phyloP scores from a whole-genome alignment of 192 early-diverging fungal species.

The Phlyctochytrium bullatum region DNA sequence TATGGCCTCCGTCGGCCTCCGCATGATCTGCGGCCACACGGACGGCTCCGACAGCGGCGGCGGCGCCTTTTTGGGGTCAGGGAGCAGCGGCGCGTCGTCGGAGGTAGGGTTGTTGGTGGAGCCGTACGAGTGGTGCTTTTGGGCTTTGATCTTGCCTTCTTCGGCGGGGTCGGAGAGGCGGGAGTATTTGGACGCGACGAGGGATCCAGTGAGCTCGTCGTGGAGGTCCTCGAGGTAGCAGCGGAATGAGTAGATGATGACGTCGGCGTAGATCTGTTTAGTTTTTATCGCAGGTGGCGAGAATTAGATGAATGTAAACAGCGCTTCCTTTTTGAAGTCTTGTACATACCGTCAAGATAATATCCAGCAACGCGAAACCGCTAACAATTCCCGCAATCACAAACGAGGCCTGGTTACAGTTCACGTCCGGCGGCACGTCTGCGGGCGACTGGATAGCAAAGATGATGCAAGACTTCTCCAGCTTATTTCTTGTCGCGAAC shows the following conservation, averaged over 20 bases:
- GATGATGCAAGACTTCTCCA: background rate
- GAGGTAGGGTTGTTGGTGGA: no score
- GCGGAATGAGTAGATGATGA: background rate
- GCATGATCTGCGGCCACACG: no score
- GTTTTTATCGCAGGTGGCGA: background rate
- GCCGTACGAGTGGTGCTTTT: no score
- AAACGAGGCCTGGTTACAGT: background rate
- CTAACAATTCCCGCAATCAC: background rate
- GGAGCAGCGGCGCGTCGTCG: no score
- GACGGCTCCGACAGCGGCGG: no score
- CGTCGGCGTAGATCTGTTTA: background rate
- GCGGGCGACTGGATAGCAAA: background rate
- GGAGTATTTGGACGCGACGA: no score
- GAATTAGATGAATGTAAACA: no score
- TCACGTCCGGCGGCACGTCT: background rate
- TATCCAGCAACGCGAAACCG: background rate
- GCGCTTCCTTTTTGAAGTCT: background rate
- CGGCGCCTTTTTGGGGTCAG: no score
- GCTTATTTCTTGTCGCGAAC: background rate
- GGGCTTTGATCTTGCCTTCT: no score
- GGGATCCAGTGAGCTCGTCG: background rate
- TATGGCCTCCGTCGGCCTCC: no score
- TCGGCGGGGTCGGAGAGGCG: no score
- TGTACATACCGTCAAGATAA: background rate
- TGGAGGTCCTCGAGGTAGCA: background rate